Evolutionary conservation across 2,329 filamentous ascomycete genomes (phyloP), one percentile per base, ranked within the genome.

Genomic region (Trichocomaceae sp.): DNA sequence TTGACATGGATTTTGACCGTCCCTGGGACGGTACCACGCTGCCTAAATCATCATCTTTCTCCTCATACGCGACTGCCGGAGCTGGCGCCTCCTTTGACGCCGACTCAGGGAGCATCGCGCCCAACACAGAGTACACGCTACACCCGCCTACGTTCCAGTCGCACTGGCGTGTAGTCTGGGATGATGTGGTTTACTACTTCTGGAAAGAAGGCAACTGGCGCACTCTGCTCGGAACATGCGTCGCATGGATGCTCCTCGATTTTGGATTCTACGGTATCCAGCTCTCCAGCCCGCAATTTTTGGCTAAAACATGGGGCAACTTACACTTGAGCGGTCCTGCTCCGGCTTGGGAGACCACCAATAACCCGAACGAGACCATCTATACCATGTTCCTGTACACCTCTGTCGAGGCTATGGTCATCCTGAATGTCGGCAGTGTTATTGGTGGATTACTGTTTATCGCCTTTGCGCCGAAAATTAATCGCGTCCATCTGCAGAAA

Each of bases 241-340:
- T 76, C 23, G 74, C 75, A 19, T 82, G 79, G 79, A 75, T 81
- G 33, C 73, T 80, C 5, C 70, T 83, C 10, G 80, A 83, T 54
- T 73, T 82, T n/a, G 77, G 77, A 13, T 82, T 82, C 59, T 82
- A 81, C 57, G 80, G 79, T 2, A 77, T 82, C 54, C 76, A 76
- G 3, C 69, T 82, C 5, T 73, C 71, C 0, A 72, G 64, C 26
- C 72, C 72, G 2, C 71, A 73, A 49, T 73, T 72, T 48, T 62
- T 75, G 8, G 69, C 70, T 3, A 73, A 72, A 53, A 72, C 70
- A 0, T 74, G 70, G 71, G 69, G 69, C 1, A 59, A 60, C 0
- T 59, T 74, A 20, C 56, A 69, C 20, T 59, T 74, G 47, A 50
- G 59, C 29, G 51, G 33, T 5, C 7, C 33, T 0, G 61, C 64